Percentiles rank a stretch among this genome's conserved stretches.
phyloP scores from a whole-genome alignment of 306 rosid genomes.

The Begonia fuchsioides region DNA sequence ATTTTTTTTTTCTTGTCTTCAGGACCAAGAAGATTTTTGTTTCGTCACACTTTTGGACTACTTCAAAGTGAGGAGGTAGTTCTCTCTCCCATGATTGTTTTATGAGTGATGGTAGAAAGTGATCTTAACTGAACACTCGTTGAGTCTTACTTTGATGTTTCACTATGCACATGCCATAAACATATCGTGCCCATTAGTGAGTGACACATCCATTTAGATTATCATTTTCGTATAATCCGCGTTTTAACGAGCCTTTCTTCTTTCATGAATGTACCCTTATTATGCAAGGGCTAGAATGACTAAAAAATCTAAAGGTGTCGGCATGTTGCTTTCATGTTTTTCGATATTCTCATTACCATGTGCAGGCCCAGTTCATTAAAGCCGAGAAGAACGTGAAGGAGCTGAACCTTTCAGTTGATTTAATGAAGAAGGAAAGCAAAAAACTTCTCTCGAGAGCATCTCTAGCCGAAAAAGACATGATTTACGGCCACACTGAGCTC shows the following conservation, averaged over 20 bases:
- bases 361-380: constrained; percentile 55
- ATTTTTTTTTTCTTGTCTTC: constrained; percentile 16
- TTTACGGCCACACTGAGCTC: constrained; percentile 53
- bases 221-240: too few relatives aligned
- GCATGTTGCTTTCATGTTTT: too few relatives aligned
- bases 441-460: constrained; percentile 73
- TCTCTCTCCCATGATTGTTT: neutral
- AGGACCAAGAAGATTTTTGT: constrained; percentile 84
- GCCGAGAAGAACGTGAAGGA: constrained; percentile 72
- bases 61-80: constrained; percentile 76
- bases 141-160: too few relatives aligned
- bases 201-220: too few relatives aligned
- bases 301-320: too few relatives aligned
- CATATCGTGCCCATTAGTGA: too few relatives aligned
- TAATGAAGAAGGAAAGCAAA: constrained; percentile 67
- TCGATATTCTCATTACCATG: constrained; percentile 2
- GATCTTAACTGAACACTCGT: too few relatives aligned
- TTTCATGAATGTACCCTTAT: too few relatives aligned
- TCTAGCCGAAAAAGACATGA: constrained; percentile 81
- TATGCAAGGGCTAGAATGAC: too few relatives aligned
- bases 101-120: too few relatives aligned
- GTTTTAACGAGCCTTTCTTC: too few relatives aligned
- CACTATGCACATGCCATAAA: too few relatives aligned
- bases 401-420: constrained; percentile 54
- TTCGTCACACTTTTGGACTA: constrained; percentile 75